A percentile compares a stretch with the other conserved stretches of the same genome.
Conservation (phyloP, 2,329 filamentous ascomycete genomes). For the Diplodia seriata region DNA sequence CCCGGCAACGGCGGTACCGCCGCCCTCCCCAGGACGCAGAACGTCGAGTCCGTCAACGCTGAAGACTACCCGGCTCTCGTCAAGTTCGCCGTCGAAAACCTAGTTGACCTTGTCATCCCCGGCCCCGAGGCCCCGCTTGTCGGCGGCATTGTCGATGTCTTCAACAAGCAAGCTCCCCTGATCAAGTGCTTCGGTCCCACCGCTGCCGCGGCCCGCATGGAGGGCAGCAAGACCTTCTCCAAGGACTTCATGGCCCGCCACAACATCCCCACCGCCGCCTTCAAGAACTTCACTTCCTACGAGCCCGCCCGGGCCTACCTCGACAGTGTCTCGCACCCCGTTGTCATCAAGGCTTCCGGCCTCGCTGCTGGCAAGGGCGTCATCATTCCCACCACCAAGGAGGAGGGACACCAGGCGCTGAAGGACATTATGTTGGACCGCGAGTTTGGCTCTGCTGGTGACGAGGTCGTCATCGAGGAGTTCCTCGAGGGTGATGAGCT, state of each 20-base stretch:
- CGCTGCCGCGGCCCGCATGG: constrained; percentile 83
- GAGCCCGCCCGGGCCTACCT: constrained; percentile 76
- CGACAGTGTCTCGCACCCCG: constrained; percentile 44
- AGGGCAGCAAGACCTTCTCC: constrained; percentile 95
- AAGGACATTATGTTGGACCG: constrained; percentile 89
- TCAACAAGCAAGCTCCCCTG: constrained; percentile 62
- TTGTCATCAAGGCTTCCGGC: constrained; percentile 91
- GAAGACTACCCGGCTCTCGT: constrained; percentile 82
- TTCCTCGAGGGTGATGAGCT: constrained; percentile 90
- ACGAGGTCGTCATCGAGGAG: constrained; percentile 95
- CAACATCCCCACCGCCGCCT: constrained; percentile 87
- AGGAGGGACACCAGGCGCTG: constrained; percentile 81
- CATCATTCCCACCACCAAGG: constrained; percentile 80
- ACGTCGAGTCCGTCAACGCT: constrained; percentile 71
- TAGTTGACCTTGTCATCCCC: constrained; percentile 82
- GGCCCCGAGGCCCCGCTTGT: constrained; percentile 95
- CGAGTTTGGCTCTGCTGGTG: constrained; percentile 84
- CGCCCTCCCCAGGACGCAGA: constrained; percentile 72
- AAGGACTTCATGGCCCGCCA: constrained; percentile 98
- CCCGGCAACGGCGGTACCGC: constrained; percentile 89
- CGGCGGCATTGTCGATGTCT: constrained; percentile 85
- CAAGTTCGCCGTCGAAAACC: constrained; percentile 73
- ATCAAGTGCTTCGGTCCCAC: constrained; percentile 88
- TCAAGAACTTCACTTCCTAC: constrained; percentile 86
- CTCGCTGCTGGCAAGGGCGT: constrained; percentile 96